Evolutionary conservation across 371 early-diverging fungal genomes (phyloP), one percentile per base, ranked within the genome.

Genomic region (Mortierella sp.): DNA sequence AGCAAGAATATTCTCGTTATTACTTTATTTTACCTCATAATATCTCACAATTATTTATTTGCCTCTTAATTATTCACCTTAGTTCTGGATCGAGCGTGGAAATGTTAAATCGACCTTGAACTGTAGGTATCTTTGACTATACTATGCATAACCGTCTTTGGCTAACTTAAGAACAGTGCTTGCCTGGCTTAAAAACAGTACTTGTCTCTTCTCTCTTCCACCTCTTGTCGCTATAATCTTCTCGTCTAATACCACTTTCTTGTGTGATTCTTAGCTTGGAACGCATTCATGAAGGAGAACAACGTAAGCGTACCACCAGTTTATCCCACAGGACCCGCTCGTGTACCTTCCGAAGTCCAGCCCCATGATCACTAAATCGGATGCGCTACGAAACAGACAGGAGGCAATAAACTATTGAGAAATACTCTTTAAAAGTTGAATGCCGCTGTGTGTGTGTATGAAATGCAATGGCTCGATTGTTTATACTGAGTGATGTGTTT

Each of bases 31-130:
- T 12, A 26, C 13, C 12, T 2, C 4, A 1, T 37, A n/a, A 19
- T 15, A 34, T 10, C 28, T 55, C n/a, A 6, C 10, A 32, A 32
- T 34, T 57, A 7, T 1, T 28, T 23, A 22, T 58, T 37, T 42
- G 34, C 54, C 51, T 13, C 22, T 37, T 49, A 19, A 40, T 28
- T 23, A 17, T 3, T 53, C 28, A 28, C 34, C n/a, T 42, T 69
- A 78, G 79, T 78, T 72, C 67, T 78, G 79, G 79, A 63, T 78
- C 28, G 69, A 72, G 53, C 72, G 79, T 26, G 79, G 66, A 10
- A 72, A 69, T 19, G 54, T 78, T 47, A 72, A 72, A 66, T 45
- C 79, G 8, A 78, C 73, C 3, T 62, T 69, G 49, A 54, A 69
- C 34, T 43, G 79, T 78, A 77, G 29, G n/a, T 9, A 2, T 12